These are phyloP conservation scores for Saccharomycopsis crataegensis DNA, from an alignment of 1,139 yeast genomes.

Conservation along the genomic window DNA sequence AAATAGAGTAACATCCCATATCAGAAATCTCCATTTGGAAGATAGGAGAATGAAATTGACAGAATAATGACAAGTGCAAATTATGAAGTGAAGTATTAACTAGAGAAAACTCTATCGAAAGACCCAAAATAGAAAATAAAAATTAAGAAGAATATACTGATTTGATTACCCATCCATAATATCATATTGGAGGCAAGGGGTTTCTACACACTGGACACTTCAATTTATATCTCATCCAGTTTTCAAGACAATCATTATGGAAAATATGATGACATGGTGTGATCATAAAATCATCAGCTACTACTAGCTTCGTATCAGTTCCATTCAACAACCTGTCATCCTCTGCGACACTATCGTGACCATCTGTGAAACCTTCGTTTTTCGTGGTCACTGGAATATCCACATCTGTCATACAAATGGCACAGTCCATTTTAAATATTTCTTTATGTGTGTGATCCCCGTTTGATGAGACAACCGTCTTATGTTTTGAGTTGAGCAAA, in stretches of 20 bases:
- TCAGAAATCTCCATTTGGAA: too few relatives aligned
- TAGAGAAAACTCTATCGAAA: too few relatives aligned
- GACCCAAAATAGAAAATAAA: too few relatives aligned
- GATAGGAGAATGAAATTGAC: too few relatives aligned
- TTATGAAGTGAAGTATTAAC: too few relatives aligned
- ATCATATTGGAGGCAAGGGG: slow-evolving; percentile 66
- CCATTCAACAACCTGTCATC: slow-evolving; percentile 30
- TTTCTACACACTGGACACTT: slow-evolving; percentile 94
- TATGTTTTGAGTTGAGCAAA: slow-evolving; percentile 20
- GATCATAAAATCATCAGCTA: slow-evolving; percentile 55
- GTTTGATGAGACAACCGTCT: slow-evolving; percentile 24
- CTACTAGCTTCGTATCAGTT: slow-evolving; percentile 22
- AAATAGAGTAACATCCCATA: too few relatives aligned
- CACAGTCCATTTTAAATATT: slow-evolving; percentile 52
- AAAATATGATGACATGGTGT: slow-evolving; percentile 91
- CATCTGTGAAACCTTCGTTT: slow-evolving; percentile 22
- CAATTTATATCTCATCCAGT: slow-evolving; percentile 88
- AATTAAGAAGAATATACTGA: too few relatives aligned
- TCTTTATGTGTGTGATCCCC: slow-evolving; percentile 18
- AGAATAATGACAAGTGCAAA: too few relatives aligned
- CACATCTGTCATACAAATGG: slow-evolving; percentile 80
- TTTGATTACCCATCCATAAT: too few relatives aligned
- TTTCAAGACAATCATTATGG: slow-evolving; percentile 79
- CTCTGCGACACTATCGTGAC: slow-evolving; percentile 21
- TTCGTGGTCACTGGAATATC: slow-evolving; percentile 47